These are phyloP conservation scores for Fomes fomentarius DNA, from an alignment of 1,284 basidiomycete genomes.

Conservation along the genomic window DNA sequence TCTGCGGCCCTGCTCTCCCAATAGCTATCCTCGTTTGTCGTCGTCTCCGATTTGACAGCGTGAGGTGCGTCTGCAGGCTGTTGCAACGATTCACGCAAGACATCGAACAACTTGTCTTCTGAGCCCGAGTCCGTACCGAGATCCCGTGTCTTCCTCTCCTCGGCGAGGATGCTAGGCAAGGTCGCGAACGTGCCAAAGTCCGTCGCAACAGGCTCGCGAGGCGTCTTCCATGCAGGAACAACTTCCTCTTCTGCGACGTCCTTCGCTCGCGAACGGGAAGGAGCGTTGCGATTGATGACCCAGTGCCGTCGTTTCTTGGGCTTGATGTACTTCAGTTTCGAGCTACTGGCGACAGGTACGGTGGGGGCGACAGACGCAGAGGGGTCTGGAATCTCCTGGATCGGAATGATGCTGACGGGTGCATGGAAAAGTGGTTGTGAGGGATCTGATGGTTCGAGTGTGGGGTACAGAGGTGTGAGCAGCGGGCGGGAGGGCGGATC, in stretches of 20 bases:
- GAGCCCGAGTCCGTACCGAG: constrained; percentile 35
- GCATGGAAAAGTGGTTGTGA: constrained; percentile 28
- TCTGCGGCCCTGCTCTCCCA: constrained; percentile 53
- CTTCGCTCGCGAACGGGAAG: constrained; percentile 50
- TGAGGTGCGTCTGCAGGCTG: constrained; percentile 14
- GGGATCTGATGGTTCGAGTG: constrained; percentile 31
- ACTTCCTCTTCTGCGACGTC: constrained; percentile 54
- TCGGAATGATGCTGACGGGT: constrained; percentile 34
- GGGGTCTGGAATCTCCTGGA: constrained; percentile 19
- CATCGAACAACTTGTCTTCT: constrained; percentile 41
- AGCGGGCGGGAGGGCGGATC: constrained; percentile 56
- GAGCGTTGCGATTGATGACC: constrained; percentile 42
- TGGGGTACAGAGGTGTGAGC: constrained; percentile 58
- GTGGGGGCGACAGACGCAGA: constrained; percentile 6
- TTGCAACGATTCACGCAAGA: constrained; percentile 28
- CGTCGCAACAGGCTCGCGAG: constrained; percentile 52
- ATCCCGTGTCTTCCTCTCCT: constrained; percentile 46
- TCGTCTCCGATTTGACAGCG: constrained; percentile 2
- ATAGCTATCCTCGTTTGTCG: constrained; percentile 37
- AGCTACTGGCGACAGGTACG: constrained; percentile 7
- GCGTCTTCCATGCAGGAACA: constrained; percentile 43
- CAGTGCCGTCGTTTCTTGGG: constrained; percentile 40
- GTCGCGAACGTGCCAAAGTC: constrained; percentile 67
- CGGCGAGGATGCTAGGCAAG: constrained; percentile 50
- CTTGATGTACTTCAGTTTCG: constrained; percentile 12